Evolutionary conservation across 1,284 basidiomycete genomes (phyloP), one percentile per base, ranked within the genome.

Genomic region (Garcileccinum viscosum): DNA sequence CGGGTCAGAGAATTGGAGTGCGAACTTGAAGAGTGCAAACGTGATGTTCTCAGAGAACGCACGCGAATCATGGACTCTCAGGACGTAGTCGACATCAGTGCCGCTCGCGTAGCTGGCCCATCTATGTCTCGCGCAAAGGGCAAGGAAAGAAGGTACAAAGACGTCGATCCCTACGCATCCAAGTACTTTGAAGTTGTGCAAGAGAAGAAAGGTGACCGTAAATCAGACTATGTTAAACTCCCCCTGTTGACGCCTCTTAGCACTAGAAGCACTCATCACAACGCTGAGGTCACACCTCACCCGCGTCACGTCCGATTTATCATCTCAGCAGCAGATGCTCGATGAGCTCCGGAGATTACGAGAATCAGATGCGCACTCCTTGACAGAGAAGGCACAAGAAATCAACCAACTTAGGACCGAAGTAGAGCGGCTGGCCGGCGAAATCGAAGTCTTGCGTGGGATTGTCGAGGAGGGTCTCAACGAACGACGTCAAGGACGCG

Each of bases 391-490:
- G 76, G 81, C 86, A 32, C 80, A 81, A 17, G 92, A 94, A 72
- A 88, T 94, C 17, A 85, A 88, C 58, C 82, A 81, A 11, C 84
- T 94, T 30, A 85, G 84, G 64, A 83, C 86, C 17, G 91, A 94
- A 72, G 91, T 95, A 5, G 93, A 94, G 75, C 82, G 92, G 37
- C 86, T 97, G 5, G 90, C 88, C 0, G 89, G 89, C 4, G 95
- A 97, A 79, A 93, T 96, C 2, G 90, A 93, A 69, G 90, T 93
- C 5, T 83, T 96, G n/a, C 86, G 91, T 24, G 90, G 89, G 1
- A 91, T 96, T 0, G 93, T 96, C 1, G 94, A 95, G 76, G 91
- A 95, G 69, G 94, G 94, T 1, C 83, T 96, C 59, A 87, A 89
- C 65, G 93, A 94, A 72, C 82, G 93, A 32, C 83, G 90, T 17